These are phyloP conservation scores for Boletus coccyginus DNA, from an alignment of 768 basidiomycete genomes.

Conservation along the genomic window DNA sequence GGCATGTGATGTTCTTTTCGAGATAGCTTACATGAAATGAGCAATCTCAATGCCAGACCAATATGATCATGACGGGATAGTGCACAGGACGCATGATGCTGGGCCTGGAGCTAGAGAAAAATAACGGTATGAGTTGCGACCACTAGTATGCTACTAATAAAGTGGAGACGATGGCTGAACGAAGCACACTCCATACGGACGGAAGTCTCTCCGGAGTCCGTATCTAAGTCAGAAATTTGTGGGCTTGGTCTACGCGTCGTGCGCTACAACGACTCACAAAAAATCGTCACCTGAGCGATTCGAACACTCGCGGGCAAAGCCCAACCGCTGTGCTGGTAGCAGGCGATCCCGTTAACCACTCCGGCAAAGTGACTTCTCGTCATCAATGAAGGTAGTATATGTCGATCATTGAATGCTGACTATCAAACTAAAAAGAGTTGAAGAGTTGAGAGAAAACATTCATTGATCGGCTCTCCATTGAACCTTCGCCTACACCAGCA, in stretches of 20 bases:
- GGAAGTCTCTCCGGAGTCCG: too few species aligned
- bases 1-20: slow-evolving; percentile 35
- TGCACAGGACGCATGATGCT: neutral
- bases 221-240: neutral
- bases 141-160: neutral
- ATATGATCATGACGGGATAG: neutral
- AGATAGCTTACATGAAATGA: neutral
- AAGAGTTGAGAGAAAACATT: neutral
- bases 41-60: too few species aligned
- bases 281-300: slow-evolving; percentile 59
- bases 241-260: too few species aligned
- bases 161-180: neutral
- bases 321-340: slow-evolving; percentile 57
- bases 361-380: slow-evolving; percentile 77
- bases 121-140: too few species aligned
- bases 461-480: neutral
- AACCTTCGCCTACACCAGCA: neutral
- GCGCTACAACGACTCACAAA: slow-evolving; percentile 16
- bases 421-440: neutral
- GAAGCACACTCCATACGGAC: neutral
- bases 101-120: neutral
- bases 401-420: neutral
- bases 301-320: slow-evolving; percentile 63
- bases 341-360: slow-evolving; percentile 91
- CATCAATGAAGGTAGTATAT: neutral